A percentile compares a stretch with the other conserved stretches of the same genome.
Evolutionary conservation across 495 filamentous ascomycete species (phyloP).

Genomic region (Talaromyces borbonicus): DNA sequence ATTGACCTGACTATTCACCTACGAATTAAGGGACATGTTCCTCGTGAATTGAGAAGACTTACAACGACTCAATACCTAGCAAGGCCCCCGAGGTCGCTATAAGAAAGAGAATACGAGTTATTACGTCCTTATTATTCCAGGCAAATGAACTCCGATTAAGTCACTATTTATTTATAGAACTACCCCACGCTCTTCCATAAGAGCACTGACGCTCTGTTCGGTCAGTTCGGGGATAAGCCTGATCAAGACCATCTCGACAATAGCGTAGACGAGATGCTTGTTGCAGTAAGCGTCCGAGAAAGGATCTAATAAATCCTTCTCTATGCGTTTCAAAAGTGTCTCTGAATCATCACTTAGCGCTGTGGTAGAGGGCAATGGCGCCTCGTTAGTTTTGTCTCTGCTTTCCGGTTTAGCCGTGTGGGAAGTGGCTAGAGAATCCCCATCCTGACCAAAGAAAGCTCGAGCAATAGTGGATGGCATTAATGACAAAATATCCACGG

Average conservation of each 20-base stretch:
- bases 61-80: no score
- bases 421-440: conserved; percentile 9
- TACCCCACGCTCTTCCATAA: conserved; percentile 62
- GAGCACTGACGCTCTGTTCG: conserved; percentile 58
- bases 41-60: no score
- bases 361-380: conserved; percentile 13
- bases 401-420: not conserved
- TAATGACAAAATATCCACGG: conserved; percentile 38
- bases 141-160: no score
- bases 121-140: not conserved
- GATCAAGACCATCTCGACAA: conserved; percentile 69
- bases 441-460: conserved; percentile 27
- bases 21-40: no score
- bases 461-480: conserved; percentile 31
- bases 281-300: conserved; percentile 80
- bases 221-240: conserved; percentile 76
- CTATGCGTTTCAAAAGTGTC: conserved; percentile 35
- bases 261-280: conserved; percentile 71
- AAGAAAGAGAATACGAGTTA: no score
- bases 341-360: conserved; percentile 13
- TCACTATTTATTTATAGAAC: not conserved
- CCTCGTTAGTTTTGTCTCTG: conserved; percentile 8
- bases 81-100: no score
- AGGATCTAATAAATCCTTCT: conserved; percentile 51
- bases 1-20: no score